Evolutionary conservation across 164 flowering plant genomes (phyloP), one percentile per base, ranked within the genome.

Genomic region (Tetracentron sinense): DNA sequence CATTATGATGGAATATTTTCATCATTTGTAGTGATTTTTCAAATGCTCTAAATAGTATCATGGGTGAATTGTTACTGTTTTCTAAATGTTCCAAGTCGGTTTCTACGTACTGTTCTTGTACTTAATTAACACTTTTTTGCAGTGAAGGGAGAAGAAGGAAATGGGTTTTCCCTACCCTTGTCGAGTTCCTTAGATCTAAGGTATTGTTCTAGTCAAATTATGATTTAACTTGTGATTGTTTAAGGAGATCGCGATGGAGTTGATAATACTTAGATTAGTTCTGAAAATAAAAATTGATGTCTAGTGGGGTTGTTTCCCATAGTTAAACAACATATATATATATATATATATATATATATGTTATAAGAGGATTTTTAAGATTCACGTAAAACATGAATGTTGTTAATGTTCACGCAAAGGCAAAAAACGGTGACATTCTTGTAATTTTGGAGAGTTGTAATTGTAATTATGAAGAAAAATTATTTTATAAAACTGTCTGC

Each of bases 141-240:
- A 94, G 99, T 84, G 99, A 94, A 84, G 99, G 96, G 54, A 89
- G 92, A 75, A 81, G 99, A 72, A 88, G 94, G 69, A 88, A 86
- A 73, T 94, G 99, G 99, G 81, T 82, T 58, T 88, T 94, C 68
- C 96, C 96, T 14, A 65, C 84, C 25, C 85, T 94, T 53, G 63
- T 47, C 19, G 87, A 83, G 46, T 79, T 72, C 69, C 42, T 56
- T 44, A 59, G 54, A 38, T 62, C 78, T 15, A 64, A 82, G 97
- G 95, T 93, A 77, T 31, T 54, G 22, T 52, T 28, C 46, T 46
- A 21, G 55, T 69, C 58, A 63, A 44, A 51, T 21, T 48, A 38
- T 62, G 2, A 30, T 31, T 60, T n/a, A 42, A 21, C 47, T 54
- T 26, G 17, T 22, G 11, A 49, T 50, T 27, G 28, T 51, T 47